phyloP scores from a whole-genome alignment of 225 moss, liverwort and hornwort genomes.

The Climacium dendroides region DNA sequence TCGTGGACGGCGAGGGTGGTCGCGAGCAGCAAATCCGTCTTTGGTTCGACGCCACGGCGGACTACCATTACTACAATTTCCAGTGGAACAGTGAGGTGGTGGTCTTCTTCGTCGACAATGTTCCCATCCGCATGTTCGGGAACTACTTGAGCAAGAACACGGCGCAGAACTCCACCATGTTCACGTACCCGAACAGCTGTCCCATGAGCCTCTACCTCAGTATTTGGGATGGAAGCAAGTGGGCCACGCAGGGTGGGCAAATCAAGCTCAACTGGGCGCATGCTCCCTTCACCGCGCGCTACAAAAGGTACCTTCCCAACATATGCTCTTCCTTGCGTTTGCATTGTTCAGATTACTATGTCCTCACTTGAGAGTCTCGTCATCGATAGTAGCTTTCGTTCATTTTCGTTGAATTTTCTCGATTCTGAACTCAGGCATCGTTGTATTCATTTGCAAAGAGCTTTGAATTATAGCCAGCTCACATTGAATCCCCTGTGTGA shows the following conservation, averaged over 20 bases:
- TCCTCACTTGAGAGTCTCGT: too few relatives aligned
- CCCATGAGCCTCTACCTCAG: constrained; percentile 53
- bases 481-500: neutral
- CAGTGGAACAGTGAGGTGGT: constrained; percentile 22
- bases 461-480: neutral
- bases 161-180: neutral
- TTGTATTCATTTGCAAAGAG: neutral
- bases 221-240: constrained; percentile 62
- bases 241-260: constrained; percentile 49
- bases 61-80: constrained; percentile 33
- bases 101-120: constrained; percentile 43
- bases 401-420: neutral
- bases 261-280: constrained; percentile 54
- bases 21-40: constrained; percentile 23
- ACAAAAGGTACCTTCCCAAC: neutral
- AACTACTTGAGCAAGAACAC: constrained; percentile 6
- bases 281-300: constrained; percentile 31
- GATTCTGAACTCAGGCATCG: neutral
- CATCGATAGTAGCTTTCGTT: neutral
- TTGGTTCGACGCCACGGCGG: constrained; percentile 30
- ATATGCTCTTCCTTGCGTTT: too few relatives aligned
- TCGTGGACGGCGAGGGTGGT: constrained; percentile 7
- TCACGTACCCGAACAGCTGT: constrained; percentile 28
- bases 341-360: neutral
- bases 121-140: constrained; percentile 44